phyloP scores from a whole-genome alignment of 1,139 yeast species.

The Magnusiomyces tetraspermus region DNA sequence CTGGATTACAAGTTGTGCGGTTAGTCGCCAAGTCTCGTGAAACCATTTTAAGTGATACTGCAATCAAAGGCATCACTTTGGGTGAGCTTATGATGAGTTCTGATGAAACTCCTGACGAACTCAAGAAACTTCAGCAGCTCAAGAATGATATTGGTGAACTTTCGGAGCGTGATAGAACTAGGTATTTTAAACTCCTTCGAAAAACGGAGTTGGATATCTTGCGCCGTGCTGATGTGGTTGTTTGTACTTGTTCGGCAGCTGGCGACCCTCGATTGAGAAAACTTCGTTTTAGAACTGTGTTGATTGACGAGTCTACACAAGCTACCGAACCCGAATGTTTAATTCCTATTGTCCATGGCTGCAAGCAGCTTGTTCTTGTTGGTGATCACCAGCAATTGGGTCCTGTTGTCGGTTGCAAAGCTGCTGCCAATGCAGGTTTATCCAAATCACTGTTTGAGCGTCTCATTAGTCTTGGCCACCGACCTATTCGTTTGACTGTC shows the following conservation, averaged over 20 bases:
- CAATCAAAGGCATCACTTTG: constrained; percentile 23
- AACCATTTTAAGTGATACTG: constrained; percentile 20
- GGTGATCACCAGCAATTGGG: constrained; percentile 97
- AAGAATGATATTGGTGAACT: constrained; percentile 67
- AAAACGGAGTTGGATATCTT: constrained; percentile 45
- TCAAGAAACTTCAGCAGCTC: constrained; percentile 49
- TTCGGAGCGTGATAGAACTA: constrained; percentile 43
- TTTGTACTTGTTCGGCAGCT: constrained; percentile 91
- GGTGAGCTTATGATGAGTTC: constrained; percentile 41
- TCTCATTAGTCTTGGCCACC: constrained; percentile 71
- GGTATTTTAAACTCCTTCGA: constrained; percentile 37
- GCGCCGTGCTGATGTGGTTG: constrained; percentile 64
- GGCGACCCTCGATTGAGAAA: constrained; percentile 57
- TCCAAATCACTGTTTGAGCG: constrained; percentile 81
- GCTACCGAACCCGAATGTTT: constrained; percentile 88
- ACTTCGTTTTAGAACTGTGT: constrained; percentile 58
- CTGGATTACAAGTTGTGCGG: constrained; percentile 72
- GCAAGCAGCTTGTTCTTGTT: constrained; percentile 78
- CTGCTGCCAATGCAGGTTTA: constrained; percentile 80
- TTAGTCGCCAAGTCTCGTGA: constrained; percentile 70
- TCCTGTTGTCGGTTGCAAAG: constrained; percentile 72
- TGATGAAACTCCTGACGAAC: constrained; percentile 41
- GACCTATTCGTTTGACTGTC: constrained; percentile 78
- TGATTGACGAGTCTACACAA: constrained; percentile 90
- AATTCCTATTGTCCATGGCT: constrained; percentile 82